phyloP scores from a whole-genome alignment of 1,139 yeast genomes.

The Tardiomyces depauwii region DNA sequence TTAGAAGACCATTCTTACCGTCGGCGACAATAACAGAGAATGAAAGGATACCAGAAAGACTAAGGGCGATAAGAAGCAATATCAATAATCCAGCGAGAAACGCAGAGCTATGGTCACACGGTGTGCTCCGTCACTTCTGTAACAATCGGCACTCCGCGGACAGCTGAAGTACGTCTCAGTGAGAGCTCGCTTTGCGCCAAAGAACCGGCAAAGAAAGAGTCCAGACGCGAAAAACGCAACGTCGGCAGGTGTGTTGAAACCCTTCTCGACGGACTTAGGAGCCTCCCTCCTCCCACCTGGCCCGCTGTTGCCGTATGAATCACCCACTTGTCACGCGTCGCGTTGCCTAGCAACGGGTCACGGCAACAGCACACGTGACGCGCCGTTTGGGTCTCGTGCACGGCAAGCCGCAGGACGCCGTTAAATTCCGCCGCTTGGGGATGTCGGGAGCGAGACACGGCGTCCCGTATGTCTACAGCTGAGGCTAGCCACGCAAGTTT shows the following conservation, averaged over 20 bases:
- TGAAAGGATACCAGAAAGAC: not conserved
- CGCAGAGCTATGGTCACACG: not conserved
- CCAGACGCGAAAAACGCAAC: too few species aligned
- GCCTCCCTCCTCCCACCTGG: not conserved
- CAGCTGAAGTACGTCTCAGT: not conserved
- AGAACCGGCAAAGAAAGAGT: not conserved
- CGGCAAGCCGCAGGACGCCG: too few species aligned
- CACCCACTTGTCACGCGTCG: not conserved
- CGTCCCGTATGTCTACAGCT: too few species aligned
- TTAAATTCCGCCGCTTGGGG: too few species aligned
- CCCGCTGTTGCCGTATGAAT: not conserved
- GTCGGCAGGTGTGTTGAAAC: not conserved
- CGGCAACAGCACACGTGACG: not conserved
- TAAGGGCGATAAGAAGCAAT: not conserved
- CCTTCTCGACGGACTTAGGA: not conserved
- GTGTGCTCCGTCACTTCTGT: not conserved
- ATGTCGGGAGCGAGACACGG: too few species aligned
- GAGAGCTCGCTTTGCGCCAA: not conserved
- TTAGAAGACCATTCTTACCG: not conserved
- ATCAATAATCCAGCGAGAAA: not conserved
- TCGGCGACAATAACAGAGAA: not conserved
- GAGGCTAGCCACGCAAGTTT: too few species aligned
- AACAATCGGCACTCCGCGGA: not conserved
- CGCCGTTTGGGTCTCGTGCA: too few species aligned
- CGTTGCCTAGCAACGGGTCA: not conserved